phyloP scores from a whole-genome alignment of 2,329 filamentous ascomycete species.

The Fusarium nodosum region DNA sequence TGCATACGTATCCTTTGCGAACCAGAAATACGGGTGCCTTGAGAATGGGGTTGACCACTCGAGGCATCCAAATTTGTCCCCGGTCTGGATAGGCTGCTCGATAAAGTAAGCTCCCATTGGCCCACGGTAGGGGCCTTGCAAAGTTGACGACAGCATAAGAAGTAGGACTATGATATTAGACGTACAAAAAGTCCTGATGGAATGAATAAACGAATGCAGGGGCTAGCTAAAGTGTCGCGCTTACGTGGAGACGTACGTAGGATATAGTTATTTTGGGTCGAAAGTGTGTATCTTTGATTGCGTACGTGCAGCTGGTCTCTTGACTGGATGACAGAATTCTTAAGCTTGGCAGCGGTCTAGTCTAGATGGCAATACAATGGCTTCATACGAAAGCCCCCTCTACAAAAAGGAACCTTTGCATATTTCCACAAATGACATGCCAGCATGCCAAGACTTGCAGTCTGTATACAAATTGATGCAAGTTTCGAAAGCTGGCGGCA shows the following conservation, averaged over 20 bases:
- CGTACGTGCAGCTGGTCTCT: conserved; percentile 16
- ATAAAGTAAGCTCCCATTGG: conserved; percentile 49
- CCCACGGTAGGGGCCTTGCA: conserved; percentile 22
- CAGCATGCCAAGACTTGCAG: conserved; percentile 32
- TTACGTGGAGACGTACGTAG: conserved; percentile 46
- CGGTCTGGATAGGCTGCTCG: conserved; percentile 47
- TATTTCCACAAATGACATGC: conserved; percentile 24
- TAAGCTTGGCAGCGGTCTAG: conserved; percentile 19
- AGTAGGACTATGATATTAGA: conserved; percentile 20
- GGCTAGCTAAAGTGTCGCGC: conserved; percentile 39
- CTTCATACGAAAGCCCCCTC: conserved; percentile 20
- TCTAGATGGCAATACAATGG: conserved; percentile 17
- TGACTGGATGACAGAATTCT: conserved; percentile 14
- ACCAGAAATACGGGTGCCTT: conserved; percentile 51
- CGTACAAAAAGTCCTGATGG: conserved; percentile 13
- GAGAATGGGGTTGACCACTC: conserved; percentile 33
- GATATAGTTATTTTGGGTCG: conserved; percentile 11
- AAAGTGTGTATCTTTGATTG: conserved; percentile 28
- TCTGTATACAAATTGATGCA: conserved; percentile 15
- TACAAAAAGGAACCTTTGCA: conserved; percentile 2
- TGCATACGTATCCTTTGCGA: conserved; percentile 46
- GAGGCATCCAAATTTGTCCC: conserved; percentile 41
- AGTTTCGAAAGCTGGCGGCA: conserved; percentile 35
- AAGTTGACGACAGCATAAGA: not conserved
- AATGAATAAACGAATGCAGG: conserved; percentile 25